Evolutionary conservation across 306 rosid species (phyloP).

Genomic region (Rosa persica): DNA sequence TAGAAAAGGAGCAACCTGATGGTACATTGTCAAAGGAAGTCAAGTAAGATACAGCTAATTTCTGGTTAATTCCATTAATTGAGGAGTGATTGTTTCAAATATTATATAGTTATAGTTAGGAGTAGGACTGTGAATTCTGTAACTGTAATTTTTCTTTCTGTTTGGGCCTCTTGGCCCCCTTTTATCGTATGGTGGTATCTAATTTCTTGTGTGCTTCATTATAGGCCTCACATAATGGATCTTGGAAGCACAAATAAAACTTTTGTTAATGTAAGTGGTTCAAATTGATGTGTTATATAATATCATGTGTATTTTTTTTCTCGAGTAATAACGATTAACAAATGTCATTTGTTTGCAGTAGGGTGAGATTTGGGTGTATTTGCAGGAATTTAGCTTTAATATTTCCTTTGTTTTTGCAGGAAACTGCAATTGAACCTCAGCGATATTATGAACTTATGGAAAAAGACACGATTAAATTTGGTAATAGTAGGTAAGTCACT

Average conservation of each 20-base stretch:
- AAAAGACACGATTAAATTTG: conserved; percentile 83
- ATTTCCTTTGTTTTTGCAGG: conserved; percentile 52
- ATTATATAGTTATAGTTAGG: not conserved
- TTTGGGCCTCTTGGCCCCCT: no score
- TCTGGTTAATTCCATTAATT: not conserved
- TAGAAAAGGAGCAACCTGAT: conserved; percentile 79
- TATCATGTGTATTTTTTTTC: no score
- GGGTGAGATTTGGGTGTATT: conserved; percentile 14
- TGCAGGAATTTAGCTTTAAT: conserved; percentile 14
- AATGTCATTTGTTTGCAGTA: conserved; percentile 17
- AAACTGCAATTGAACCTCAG: conserved; percentile 78
- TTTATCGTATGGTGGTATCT: not conserved
- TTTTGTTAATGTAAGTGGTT: conserved; percentile 66
- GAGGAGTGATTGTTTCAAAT: conserved; percentile 9
- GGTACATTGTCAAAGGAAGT: conserved; percentile 54
- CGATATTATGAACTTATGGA: conserved; percentile 91
- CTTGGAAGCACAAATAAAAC: conserved; percentile 99
- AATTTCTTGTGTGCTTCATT: conserved; percentile 18
- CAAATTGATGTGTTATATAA: not conserved
- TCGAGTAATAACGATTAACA: no score
- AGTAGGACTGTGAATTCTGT: no score
- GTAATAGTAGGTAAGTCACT: conserved; percentile 79
- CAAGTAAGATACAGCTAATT: conserved; percentile 46
- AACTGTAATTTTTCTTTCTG: no score
- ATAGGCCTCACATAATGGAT: conserved; percentile 93